Percentiles rank a stretch among this genome's conserved stretches.
phyloP scores from a whole-genome alignment of 805 yeast genomes.

The Debaryomyces castellii region DNA sequence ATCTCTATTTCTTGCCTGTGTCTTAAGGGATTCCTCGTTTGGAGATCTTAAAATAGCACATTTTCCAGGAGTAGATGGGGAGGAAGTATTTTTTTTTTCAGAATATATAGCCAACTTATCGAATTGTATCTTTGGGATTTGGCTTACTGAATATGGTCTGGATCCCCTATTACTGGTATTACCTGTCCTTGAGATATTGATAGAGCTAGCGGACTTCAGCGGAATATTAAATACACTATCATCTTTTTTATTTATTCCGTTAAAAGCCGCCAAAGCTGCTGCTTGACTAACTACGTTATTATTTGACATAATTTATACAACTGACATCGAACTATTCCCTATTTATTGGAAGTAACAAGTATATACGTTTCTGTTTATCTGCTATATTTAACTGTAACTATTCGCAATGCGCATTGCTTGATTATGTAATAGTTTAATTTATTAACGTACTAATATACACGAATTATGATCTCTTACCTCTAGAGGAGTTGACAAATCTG shows the following conservation, averaged over 20 bases:
- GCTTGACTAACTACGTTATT: slow-evolving; percentile 34
- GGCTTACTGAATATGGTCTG: not conserved
- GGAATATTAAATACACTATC: slow-evolving; percentile 1
- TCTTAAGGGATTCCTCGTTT: not conserved
- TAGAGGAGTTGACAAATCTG: slow-evolving; percentile 71
- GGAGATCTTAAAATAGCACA: not conserved
- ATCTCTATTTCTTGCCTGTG: not conserved
- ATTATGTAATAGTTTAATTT: not conserved
- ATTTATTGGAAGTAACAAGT: no score
- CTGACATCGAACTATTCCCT: not conserved
- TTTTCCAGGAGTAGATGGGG: not conserved
- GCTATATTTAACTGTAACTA: not conserved
- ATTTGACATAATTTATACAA: slow-evolving; percentile 4
- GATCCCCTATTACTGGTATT: not conserved
- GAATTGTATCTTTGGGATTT: not conserved
- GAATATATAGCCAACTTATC: not conserved
- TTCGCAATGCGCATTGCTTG: not conserved
- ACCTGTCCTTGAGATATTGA: not conserved
- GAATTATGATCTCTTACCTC: slow-evolving; percentile 20
- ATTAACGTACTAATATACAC: not conserved
- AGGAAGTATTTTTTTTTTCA: not conserved
- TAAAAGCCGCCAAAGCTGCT: slow-evolving; percentile 46
- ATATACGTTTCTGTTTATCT: not conserved
- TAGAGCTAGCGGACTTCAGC: not conserved
- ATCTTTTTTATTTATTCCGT: slow-evolving; percentile 11